Percentiles rank a stretch among this genome's conserved stretches.
phyloP scores from a whole-genome alignment of 257 asterid species.

The Catharanthus roseus region DNA sequence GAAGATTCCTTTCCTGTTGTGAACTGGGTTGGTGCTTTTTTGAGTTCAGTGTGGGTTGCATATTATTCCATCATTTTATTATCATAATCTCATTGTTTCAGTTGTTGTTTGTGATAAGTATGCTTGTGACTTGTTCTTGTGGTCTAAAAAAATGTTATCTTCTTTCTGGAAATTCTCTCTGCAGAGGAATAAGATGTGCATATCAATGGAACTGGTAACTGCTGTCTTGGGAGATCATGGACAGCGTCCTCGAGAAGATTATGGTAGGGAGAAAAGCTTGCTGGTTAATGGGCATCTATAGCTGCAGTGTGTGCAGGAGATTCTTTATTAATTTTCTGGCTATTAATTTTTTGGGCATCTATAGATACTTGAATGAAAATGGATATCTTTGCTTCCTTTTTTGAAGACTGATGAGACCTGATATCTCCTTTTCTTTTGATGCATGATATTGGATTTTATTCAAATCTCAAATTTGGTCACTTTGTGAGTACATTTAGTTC shows the following conservation, averaged over 20 bases:
- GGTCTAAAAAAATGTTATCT: not conserved
- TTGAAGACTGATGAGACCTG: not conserved
- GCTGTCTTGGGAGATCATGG: slow-evolving; percentile 99
- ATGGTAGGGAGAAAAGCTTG: slow-evolving; percentile 50
- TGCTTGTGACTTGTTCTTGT: not conserved
- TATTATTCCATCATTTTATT: not conserved
- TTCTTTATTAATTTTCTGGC: not conserved
- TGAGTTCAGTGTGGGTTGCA: not conserved
- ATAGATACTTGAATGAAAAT: not conserved
- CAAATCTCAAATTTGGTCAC: not conserved
- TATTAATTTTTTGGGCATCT: not conserved
- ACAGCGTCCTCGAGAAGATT: slow-evolving; percentile 91
- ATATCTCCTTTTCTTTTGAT: not conserved
- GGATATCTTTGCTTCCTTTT: not conserved
- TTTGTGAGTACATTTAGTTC: not conserved
- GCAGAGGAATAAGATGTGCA: slow-evolving; percentile 70
- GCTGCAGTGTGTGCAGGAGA: not conserved
- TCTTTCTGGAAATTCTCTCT: slow-evolving; percentile 9
- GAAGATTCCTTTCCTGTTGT: not conserved
- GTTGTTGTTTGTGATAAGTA: not conserved
- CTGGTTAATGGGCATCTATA: not conserved
- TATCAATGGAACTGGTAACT: slow-evolving; percentile 97
- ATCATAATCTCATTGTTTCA: not conserved
- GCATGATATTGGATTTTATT: not conserved
- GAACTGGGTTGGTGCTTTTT: not conserved